These are phyloP conservation scores for Delonix regia DNA, from an alignment of 306 rosid species.

Conservation along the genomic window DNA sequence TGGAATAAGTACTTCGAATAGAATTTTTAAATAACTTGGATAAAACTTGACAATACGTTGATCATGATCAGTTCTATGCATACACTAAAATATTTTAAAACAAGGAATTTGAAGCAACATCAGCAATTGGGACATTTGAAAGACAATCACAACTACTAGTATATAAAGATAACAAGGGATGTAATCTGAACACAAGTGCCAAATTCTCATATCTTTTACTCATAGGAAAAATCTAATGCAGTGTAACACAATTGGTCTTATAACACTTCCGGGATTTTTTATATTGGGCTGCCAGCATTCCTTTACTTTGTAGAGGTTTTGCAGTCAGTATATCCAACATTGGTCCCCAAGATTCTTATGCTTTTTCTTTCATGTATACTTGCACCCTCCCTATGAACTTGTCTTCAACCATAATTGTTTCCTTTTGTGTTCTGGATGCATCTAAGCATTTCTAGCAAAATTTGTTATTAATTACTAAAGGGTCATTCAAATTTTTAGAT, in stretches of 20 bases:
- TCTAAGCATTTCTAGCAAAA: constrained; percentile 1
- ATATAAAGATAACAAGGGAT: neutral
- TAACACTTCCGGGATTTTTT: neutral
- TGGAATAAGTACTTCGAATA: neutral
- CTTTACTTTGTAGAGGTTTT: neutral
- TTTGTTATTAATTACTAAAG: neutral
- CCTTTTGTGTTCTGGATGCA: neutral
- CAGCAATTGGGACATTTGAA: neutral
- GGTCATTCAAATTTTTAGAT: neutral
- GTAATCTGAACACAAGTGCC: neutral
- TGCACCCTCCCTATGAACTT: neutral
- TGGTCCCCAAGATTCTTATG: neutral
- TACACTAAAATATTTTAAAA: constrained; percentile 9
- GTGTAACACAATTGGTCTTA: neutral
- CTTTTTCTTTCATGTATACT: neutral
- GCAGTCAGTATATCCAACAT: neutral
- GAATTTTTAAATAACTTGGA: neutral
- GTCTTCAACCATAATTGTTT: neutral
- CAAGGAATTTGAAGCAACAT: constrained; percentile 11
- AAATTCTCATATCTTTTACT: neutral
- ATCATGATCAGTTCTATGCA: neutral
- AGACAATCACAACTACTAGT: neutral
- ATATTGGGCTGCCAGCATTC: neutral
- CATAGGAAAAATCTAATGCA: neutral
- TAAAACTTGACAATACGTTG: neutral